A percentile compares a stretch with the other conserved stretches of the same genome.
Evolutionary conservation across 116 monocot genomes (phyloP).

Genomic region (Thalassia testudinum): DNA sequence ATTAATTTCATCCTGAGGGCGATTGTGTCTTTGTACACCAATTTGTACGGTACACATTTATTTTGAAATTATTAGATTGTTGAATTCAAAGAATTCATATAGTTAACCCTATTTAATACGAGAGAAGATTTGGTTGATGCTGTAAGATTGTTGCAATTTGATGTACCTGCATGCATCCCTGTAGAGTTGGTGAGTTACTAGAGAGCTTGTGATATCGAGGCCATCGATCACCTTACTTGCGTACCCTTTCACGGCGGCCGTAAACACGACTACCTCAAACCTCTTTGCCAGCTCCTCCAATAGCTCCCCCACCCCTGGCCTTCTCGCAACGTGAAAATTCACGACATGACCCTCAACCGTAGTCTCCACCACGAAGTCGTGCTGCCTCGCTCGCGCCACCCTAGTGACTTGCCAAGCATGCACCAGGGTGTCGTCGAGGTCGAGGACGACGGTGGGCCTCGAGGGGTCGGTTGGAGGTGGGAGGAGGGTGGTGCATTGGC

Average conservation of each 20-base stretch:
- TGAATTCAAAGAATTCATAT: no score
- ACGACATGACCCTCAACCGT: background rate
- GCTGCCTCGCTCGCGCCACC: background rate
- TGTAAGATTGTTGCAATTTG: background rate
- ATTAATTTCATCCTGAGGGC: no score
- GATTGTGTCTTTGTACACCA: no score
- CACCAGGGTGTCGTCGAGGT: background rate
- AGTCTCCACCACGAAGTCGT: background rate
- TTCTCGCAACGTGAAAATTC: background rate
- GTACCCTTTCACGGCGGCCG: conserved; percentile 66
- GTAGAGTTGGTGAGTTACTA: conserved; percentile 62
- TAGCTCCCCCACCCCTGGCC: conserved; percentile 35
- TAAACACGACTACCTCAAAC: conserved; percentile 65
- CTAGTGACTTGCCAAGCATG: background rate
- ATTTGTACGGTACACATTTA: no score
- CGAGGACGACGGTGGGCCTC: background rate
- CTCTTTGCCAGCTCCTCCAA: conserved; percentile 10
- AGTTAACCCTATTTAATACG: background rate
- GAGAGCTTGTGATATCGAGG: conserved; percentile 29
- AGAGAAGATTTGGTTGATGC: background rate
- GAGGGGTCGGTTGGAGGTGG: background rate
- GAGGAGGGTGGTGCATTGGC: background rate
- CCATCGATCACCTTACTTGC: conserved; percentile 65
- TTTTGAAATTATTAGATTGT: no score
- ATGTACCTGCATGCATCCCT: conserved; percentile 46